Base-by-base conservation (phyloP, 2,329 filamentous ascomycete species). In the Thelonectria discophora region DNA sequence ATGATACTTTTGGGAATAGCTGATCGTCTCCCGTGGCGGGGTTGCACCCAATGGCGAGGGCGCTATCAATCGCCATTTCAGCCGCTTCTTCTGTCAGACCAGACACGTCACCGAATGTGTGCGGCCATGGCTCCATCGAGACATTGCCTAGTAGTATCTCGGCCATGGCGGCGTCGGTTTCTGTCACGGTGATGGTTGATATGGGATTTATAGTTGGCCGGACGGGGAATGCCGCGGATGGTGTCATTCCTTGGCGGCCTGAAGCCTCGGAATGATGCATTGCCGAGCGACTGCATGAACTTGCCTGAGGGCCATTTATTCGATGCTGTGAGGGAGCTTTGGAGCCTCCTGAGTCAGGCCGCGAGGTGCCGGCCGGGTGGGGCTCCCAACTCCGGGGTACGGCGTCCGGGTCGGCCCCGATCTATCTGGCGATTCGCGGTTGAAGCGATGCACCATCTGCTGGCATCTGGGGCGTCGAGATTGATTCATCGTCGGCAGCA, bases 51-150 rank as follows among this genome's bases (percentile, higher is more conserved):
- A 61, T 61, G 40, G 34, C 42, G 47, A 21, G 21, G 10, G 11
- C 15, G 58, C 58, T 45, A 61, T 61, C 53, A 56, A 43, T 61
- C 53, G 58, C 27, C 53, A 56, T 61, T 61, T 57, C 53, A 52
- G 43, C 58, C 53, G 27, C 37, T 37, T 34, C 30, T 61, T 60
- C 43, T 56, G 58, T 40, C 53, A 57, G 50, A 24, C 24, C n/a
- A 17, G 30, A 45, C 34, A 51, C 42, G 47, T 51, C 39, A 53
- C 50, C 40, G 24, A 13, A 13, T 5, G 11, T 37, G 15, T 37
- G 6, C 12, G 2, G 34, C 34, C 34, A 37, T 37, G 34, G 15
- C 34, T 37, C 2, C 2, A 37, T 15, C 12, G 34, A 37, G 34
- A 7, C 12, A 37, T 37, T 37, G 11, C 34, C 34, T 37, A 37